phyloP scores from a whole-genome alignment of 2,329 filamentous ascomycete species.

The Penicillium sp. region DNA sequence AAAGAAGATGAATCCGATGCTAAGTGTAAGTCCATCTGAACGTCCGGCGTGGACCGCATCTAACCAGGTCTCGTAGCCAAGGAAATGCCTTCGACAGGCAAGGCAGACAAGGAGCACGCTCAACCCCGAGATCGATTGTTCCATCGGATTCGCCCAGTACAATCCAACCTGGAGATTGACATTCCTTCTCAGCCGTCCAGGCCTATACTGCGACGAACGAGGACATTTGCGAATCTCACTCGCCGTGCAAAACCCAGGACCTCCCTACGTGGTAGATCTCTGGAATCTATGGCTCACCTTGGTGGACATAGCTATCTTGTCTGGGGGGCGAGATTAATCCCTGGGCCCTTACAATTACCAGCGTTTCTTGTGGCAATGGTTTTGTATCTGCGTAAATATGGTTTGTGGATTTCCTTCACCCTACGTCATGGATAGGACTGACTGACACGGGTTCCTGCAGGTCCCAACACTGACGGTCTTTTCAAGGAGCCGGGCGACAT shows the following conservation, averaged over 20 bases:
- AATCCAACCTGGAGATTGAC: constrained; percentile 37
- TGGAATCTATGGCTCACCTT: constrained; percentile 48
- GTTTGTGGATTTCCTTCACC: constrained; percentile 9
- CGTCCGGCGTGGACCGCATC: background rate
- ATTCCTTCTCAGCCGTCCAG: constrained; percentile 17
- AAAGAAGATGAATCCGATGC: constrained; percentile 5
- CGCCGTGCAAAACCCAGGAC: constrained; percentile 33
- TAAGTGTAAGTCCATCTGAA: constrained; percentile 10
- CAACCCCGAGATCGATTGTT: constrained; percentile 28
- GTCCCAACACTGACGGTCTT: constrained; percentile 35
- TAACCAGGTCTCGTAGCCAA: constrained; percentile 5
- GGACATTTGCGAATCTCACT: constrained; percentile 41
- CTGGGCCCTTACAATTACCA: constrained; percentile 44
- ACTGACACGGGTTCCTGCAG: constrained; percentile 18
- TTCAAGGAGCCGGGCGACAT: constrained; percentile 43
- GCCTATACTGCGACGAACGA: constrained; percentile 42
- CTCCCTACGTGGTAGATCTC: constrained; percentile 38
- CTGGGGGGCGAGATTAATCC: constrained; percentile 42
- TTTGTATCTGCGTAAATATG: constrained; percentile 35
- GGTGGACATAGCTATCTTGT: constrained; percentile 47
- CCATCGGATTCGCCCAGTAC: constrained; percentile 39
- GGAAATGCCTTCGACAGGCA: background rate
- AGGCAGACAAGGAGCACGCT: constrained; percentile 7
- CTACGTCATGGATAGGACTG: constrained; percentile 7
- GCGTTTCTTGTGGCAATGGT: constrained; percentile 49